These are phyloP conservation scores for Pseudocercospora fuligena DNA, from an alignment of 2,329 filamentous ascomycete genomes.

Conservation along the genomic window DNA sequence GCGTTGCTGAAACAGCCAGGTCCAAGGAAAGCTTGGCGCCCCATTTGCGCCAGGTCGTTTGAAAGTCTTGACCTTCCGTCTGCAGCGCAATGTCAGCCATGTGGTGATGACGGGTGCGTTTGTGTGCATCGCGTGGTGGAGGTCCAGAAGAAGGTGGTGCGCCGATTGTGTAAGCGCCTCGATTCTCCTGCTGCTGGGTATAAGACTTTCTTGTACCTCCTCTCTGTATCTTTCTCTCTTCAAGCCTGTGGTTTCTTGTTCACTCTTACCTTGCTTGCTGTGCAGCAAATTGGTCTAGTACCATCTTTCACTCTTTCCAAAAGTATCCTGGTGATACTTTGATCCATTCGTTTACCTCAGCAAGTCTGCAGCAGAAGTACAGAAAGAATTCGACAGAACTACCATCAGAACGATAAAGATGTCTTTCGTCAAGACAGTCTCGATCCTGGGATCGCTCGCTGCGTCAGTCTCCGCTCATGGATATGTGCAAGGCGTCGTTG, in stretches of 20 bases:
- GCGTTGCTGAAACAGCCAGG: background rate
- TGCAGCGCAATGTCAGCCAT: constrained; percentile 6
- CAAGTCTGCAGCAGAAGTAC: constrained; percentile 2
- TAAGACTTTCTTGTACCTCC: constrained; percentile 10
- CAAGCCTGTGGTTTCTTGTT: constrained; percentile 4
- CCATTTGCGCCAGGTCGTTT: background rate
- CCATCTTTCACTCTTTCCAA: constrained; percentile 15
- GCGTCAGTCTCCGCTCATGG: constrained; percentile 54
- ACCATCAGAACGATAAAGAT: constrained; percentile 25
- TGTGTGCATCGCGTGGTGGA: background rate
- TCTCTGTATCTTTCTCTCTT: background rate
- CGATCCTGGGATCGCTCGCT: constrained; percentile 40
- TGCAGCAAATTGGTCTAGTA: constrained; percentile 19
- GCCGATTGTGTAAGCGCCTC: constrained; percentile 14
- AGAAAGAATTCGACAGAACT: background rate
- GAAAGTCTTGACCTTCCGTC: background rate
- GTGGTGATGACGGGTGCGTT: constrained; percentile 10
- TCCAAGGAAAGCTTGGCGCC: constrained; percentile 6
- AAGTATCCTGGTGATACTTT: constrained; percentile 26
- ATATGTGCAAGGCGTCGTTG: constrained; percentile 50
- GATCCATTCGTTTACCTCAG: constrained; percentile 12
- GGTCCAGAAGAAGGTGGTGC: background rate
- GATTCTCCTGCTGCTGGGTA: background rate
- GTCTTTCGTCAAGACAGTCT: constrained; percentile 35
- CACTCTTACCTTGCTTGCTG: constrained; percentile 10